Percentiles rank a stretch among this genome's conserved stretches.
Evolutionary conservation across 2,329 filamentous ascomycete species (phyloP).

Genomic region (Eurotiales sp.): DNA sequence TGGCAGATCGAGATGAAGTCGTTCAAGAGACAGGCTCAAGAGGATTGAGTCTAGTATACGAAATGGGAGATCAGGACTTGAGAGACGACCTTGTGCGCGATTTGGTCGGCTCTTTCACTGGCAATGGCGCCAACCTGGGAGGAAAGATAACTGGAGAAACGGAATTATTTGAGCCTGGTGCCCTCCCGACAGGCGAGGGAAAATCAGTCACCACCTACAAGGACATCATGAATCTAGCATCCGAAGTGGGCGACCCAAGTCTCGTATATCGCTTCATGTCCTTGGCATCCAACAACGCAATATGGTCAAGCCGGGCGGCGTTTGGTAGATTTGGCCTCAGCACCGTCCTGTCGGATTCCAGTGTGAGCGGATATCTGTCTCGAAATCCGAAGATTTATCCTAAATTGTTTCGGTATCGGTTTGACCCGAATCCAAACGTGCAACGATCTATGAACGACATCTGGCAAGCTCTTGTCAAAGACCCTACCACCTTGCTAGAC

Average conservation of each 20-base stretch:
- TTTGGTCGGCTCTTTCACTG: constrained; percentile 83
- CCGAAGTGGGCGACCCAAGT: constrained; percentile 91
- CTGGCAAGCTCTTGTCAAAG: constrained; percentile 93
- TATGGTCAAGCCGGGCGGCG: constrained; percentile 94
- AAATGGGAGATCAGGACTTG: constrained; percentile 76
- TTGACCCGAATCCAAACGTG: constrained; percentile 91
- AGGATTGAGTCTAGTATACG: constrained; percentile 88
- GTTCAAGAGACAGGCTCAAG: constrained; percentile 94
- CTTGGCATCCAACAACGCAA: constrained; percentile 88
- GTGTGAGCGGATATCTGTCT: constrained; percentile 60
- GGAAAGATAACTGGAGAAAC: constrained; percentile 84
- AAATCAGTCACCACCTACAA: constrained; percentile 92
- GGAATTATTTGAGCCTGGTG: constrained; percentile 87
- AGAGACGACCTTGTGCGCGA: constrained; percentile 82
- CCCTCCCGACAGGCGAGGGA: constrained; percentile 83
- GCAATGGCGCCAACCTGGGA: constrained; percentile 57
- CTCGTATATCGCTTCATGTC: constrained; percentile 99
- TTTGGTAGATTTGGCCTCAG: constrained; percentile 93
- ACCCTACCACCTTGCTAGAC: constrained; percentile 71
- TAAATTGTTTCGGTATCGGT: constrained; percentile 89
- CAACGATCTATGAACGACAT: constrained; percentile 96
- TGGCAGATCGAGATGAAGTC: constrained; percentile 85
- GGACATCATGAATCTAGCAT: constrained; percentile 92
- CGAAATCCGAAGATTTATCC: constrained; percentile 93
- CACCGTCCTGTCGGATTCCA: constrained; percentile 83